Percentiles rank a stretch among this genome's conserved stretches.
These are phyloP conservation scores for Cordyceps cicadae DNA, from an alignment of 2,329 filamentous ascomycete species.

Conservation along the genomic window DNA sequence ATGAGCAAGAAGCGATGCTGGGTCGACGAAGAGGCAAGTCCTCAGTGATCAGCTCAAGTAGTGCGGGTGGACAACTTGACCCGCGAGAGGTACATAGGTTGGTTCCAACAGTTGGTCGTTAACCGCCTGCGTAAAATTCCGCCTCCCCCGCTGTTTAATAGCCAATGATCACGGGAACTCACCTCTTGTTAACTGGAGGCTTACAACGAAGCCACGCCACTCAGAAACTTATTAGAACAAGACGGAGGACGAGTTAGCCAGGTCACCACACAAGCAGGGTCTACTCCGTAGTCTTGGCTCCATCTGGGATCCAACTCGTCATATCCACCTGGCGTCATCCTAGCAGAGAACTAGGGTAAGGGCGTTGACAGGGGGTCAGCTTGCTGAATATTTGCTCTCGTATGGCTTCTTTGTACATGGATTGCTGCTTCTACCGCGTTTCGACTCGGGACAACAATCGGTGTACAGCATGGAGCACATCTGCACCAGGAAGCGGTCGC, in stretches of 20 bases:
- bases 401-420: background rate
- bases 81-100: no score
- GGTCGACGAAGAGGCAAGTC: background rate
- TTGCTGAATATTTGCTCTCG: background rate
- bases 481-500: background rate
- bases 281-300: background rate
- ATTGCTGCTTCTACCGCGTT: background rate
- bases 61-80: no score
- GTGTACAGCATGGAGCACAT: background rate
- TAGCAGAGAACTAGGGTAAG: background rate
- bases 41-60: no score
- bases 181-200: background rate
- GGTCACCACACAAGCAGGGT: background rate
- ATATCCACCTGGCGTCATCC: background rate
- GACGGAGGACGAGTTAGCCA: no score
- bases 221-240: no score
- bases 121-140: no score
- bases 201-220: no score
- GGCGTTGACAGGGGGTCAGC: background rate
- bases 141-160: no score
- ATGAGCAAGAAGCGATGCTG: background rate
- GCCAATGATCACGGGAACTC: no score
- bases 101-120: no score
- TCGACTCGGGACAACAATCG: background rate
- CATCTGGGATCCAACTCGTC: slow-evolving; percentile 7